Percentiles rank a stretch among this genome's conserved stretches.
Conservation (phyloP, 2,329 filamentous ascomycete species). For the Ophiostoma novo-ulmi region DNA sequence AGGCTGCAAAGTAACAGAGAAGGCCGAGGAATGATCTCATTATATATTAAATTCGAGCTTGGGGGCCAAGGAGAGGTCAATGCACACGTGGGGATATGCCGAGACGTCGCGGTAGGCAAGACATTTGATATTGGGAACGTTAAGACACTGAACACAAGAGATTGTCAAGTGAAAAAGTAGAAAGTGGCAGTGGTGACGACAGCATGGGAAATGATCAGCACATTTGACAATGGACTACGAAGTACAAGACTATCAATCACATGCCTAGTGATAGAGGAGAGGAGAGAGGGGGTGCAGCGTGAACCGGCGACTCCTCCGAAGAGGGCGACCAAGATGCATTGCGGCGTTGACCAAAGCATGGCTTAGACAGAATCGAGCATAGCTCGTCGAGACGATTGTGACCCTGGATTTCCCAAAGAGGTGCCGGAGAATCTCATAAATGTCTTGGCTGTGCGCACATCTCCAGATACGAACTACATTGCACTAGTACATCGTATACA, state of each 20-base stretch:
- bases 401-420: not conserved
- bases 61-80: not conserved
- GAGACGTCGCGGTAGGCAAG: not conserved
- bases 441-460: not conserved
- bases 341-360: not conserved
- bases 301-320: conserved; percentile 5
- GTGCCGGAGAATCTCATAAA: not conserved
- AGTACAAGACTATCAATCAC: not conserved
- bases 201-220: not conserved
- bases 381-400: not conserved
- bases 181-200: not conserved
- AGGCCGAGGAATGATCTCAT: not conserved
- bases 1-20: not conserved
- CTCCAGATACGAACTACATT: too few relatives aligned
- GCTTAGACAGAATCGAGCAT: not conserved
- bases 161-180: not conserved
- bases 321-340: not conserved
- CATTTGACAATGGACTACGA: not conserved
- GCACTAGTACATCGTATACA: too few relatives aligned
- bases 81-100: not conserved
- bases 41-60: not conserved
- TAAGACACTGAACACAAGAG: not conserved
- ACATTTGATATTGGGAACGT: not conserved
- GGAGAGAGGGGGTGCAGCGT: not conserved
- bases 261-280: not conserved